Conservation (phyloP, 2,329 filamentous ascomycete species). For the Colletotrichum musae region DNA sequence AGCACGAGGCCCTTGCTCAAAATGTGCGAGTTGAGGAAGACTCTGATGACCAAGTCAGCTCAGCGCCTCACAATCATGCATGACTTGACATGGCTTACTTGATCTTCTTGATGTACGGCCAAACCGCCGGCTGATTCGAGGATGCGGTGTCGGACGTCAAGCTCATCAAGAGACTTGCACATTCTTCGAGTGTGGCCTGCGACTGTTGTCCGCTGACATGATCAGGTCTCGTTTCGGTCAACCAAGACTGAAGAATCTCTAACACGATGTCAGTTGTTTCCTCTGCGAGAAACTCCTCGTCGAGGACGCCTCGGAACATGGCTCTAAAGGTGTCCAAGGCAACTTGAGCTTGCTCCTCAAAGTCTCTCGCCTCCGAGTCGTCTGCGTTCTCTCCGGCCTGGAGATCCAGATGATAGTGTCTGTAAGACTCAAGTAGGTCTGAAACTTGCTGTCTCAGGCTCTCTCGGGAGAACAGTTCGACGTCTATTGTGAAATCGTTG, state of each 20-base stretch:
- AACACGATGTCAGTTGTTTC: conserved; percentile 39
- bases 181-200: conserved; percentile 44
- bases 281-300: conserved; percentile 43
- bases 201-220: conserved; percentile 16
- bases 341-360: conserved; percentile 49
- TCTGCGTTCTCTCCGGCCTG: background rate
- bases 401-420: conserved; percentile 50
- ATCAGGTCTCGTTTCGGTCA: conserved; percentile 32
- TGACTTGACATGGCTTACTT: conserved; percentile 48
- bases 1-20: conserved; percentile 63
- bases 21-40: conserved; percentile 60
- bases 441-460: conserved; percentile 53
- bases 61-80: background rate
- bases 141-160: conserved; percentile 54
- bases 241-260: conserved; percentile 45
- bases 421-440: conserved; percentile 54
- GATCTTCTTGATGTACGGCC: conserved; percentile 63
- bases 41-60: conserved; percentile 46
- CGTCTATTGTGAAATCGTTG: conserved; percentile 51
- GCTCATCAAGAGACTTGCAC: conserved; percentile 51
- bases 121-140: conserved; percentile 46
- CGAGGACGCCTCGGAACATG: conserved; percentile 51
- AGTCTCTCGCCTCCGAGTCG: conserved; percentile 38
- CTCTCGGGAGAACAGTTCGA: conserved; percentile 50
- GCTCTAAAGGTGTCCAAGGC: conserved; percentile 55